These are phyloP conservation scores for Pittosporum tobira DNA, from an alignment of 129 eudicot species.

Conservation along the genomic window DNA sequence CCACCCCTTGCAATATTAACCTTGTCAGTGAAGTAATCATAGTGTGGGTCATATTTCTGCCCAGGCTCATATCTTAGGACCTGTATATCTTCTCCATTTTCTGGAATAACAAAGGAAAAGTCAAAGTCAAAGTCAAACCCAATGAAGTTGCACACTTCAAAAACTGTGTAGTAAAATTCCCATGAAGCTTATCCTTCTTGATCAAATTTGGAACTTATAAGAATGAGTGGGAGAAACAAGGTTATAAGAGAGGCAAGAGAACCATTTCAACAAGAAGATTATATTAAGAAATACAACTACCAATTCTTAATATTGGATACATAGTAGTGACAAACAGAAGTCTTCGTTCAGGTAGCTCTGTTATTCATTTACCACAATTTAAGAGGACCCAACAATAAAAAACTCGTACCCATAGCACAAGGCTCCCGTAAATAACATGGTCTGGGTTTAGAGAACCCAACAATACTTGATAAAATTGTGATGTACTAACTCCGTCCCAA, in stretches of 20 bases:
- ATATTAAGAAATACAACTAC: neutral
- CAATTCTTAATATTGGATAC: neutral
- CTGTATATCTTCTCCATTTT: conserved; percentile 93
- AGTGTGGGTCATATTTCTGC: conserved; percentile 90
- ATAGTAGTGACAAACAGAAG: no score
- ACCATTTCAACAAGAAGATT: neutral
- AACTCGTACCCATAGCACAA: no score
- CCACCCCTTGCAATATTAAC: conserved; percentile 91
- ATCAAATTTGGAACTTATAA: neutral
- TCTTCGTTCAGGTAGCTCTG: neutral
- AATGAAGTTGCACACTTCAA: neutral
- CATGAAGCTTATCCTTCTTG: neutral
- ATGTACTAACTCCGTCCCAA: no score
- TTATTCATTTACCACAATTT: neutral
- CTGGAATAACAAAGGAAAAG: conserved; percentile 29
- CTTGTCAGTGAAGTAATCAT: conserved; percentile 75
- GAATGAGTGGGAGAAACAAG: no score
- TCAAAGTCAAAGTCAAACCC: neutral
- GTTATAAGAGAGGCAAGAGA: neutral
- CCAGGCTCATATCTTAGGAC: conserved; percentile 85
- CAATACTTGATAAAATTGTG: no score
- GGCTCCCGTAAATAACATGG: no score
- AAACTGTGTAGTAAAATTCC: neutral
- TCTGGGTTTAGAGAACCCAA: no score
- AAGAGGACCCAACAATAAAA: neutral